These are phyloP conservation scores for Leccinum obscurum DNA, from an alignment of 768 basidiomycete species.

Conservation along the genomic window DNA sequence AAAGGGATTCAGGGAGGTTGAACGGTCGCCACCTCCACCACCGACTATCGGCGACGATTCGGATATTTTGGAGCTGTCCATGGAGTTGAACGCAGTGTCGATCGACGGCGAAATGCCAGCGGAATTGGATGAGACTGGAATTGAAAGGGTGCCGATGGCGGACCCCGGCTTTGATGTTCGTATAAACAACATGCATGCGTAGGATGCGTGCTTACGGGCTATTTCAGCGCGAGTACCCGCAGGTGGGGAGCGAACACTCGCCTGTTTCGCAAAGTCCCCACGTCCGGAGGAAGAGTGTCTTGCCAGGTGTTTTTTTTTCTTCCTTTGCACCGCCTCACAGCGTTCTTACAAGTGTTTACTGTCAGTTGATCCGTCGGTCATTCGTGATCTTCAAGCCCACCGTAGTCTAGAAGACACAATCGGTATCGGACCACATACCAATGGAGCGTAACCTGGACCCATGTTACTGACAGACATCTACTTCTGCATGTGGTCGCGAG, in stretches of 20 bases:
- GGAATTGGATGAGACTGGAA: constrained; percentile 75
- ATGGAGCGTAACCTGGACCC: constrained; percentile 26
- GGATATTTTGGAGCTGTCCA: constrained; percentile 84
- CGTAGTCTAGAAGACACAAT: constrained; percentile 70
- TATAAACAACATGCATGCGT: constrained; percentile 26
- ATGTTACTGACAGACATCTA: constrained; percentile 18
- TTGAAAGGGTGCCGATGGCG: constrained; percentile 89
- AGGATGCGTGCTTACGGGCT: constrained; percentile 20
- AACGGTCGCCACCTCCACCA: constrained; percentile 74
- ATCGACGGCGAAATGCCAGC: constrained; percentile 65
- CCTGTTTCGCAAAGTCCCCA: constrained; percentile 67
- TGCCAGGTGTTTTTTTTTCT: constrained; percentile 63
- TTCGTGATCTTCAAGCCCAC: constrained; percentile 86
- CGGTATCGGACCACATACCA: constrained; percentile 32
- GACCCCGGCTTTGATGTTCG: constrained; percentile 87
- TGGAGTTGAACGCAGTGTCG: constrained; percentile 84
- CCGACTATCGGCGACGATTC: constrained; percentile 77
- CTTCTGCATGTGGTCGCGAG: constrained; percentile 19
- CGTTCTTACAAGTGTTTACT: constrained; percentile 21
- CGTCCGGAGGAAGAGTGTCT: constrained; percentile 90
- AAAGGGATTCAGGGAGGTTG: constrained; percentile 63
- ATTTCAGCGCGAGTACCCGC: constrained; percentile 64
- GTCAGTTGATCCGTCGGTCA: constrained; percentile 82
- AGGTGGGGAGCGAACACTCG: constrained; percentile 61
- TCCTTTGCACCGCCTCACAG: constrained; percentile 2